These are phyloP conservation scores for Acidiella bohemica DNA, from an alignment of 495 filamentous ascomycete genomes.

Conservation along the genomic window DNA sequence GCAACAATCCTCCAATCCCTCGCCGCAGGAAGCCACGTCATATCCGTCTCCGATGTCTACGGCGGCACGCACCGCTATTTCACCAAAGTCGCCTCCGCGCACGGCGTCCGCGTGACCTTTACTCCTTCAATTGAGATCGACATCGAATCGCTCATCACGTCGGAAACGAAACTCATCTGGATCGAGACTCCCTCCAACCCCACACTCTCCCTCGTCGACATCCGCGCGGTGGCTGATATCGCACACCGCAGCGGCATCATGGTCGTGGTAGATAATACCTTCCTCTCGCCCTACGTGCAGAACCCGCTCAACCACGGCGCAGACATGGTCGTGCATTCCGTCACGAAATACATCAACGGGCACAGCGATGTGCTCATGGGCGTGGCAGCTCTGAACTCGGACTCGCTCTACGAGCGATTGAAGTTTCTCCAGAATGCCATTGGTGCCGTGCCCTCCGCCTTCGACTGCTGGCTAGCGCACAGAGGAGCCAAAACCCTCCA, in stretches of 20 bases:
- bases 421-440: constrained; percentile 95
- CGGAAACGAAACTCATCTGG: constrained; percentile 91
- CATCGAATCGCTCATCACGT: constrained; percentile 66
- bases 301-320: constrained; percentile 91
- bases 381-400: constrained; percentile 84
- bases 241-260: constrained; percentile 81
- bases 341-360: constrained; percentile 99
- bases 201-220: constrained; percentile 82
- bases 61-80: constrained; percentile 98
- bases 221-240: constrained; percentile 61
- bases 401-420: constrained; percentile 59
- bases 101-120: constrained; percentile 91
- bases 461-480: constrained; percentile 99
- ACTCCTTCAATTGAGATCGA: constrained; percentile 80
- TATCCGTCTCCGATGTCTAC: constrained; percentile 95
- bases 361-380: constrained; percentile 98
- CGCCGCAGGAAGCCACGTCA: constrained; percentile 80
- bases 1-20: constrained; percentile 86
- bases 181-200: constrained; percentile 94
- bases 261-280: constrained; percentile 98
- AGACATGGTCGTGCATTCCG: constrained; percentile 95
- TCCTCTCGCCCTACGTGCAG: constrained; percentile 89
- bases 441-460: constrained; percentile 83
- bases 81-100: constrained; percentile 89
- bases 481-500: constrained; percentile 94